phyloP scores from a whole-genome alignment of 2,329 filamentous ascomycete genomes.

The Gyromitra esculenta region DNA sequence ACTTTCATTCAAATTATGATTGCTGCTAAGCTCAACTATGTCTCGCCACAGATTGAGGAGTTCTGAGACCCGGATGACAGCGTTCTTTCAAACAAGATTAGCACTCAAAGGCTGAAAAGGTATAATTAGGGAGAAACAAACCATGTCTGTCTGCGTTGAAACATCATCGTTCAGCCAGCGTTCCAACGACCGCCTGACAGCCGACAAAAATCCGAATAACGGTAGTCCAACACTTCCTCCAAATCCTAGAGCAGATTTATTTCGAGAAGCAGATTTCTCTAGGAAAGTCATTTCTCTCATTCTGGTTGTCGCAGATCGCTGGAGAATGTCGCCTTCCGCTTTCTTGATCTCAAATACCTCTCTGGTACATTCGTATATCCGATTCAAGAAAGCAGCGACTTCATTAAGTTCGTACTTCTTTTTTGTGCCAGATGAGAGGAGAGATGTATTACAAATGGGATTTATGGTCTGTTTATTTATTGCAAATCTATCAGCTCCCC shows the following conservation, averaged over 20 bases:
- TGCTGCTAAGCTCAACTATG: constrained; percentile 62
- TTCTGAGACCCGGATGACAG: constrained; percentile 54
- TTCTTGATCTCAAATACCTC: constrained; percentile 37
- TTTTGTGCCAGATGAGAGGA: constrained; percentile 35
- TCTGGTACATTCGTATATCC: constrained; percentile 40
- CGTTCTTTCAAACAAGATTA: constrained; percentile 6
- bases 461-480: constrained; percentile 52
- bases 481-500: constrained; percentile 52
- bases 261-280: constrained; percentile 51
- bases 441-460: constrained; percentile 51
- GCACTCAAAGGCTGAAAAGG: background rate
- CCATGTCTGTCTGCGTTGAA: constrained; percentile 31
- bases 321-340: constrained; percentile 47
- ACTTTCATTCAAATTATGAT: constrained; percentile 64
- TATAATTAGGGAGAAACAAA: background rate
- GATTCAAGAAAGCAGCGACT: constrained; percentile 6
- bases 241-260: constrained; percentile 22
- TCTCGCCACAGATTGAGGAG: constrained; percentile 65
- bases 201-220: constrained; percentile 51
- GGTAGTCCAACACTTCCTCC: constrained; percentile 38
- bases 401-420: constrained; percentile 28
- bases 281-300: constrained; percentile 54
- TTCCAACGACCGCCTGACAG: constrained; percentile 42
- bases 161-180: constrained; percentile 34
- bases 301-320: constrained; percentile 45